Evolutionary conservation across 2,329 filamentous ascomycete genomes (phyloP), one percentile per base, ranked within the genome.

Genomic region (Claviceps fusiformis): DNA sequence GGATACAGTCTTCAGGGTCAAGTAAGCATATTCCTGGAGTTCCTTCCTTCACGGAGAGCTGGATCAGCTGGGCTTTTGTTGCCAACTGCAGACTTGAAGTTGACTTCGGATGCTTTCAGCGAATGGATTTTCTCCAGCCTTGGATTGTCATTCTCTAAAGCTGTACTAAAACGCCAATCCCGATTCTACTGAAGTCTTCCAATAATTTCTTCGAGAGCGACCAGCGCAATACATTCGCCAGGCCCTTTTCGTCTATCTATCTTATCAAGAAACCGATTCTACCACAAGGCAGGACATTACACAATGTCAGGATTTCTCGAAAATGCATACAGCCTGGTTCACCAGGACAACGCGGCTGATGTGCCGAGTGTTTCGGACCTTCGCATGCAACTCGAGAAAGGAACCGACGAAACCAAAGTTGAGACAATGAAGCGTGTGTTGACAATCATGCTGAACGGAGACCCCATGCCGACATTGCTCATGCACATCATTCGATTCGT

Each of bases 401-500:
- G 90, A 63, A 92, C 81, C 59, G 91, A 95, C 71, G 90, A 95
- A 72, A 84, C 81, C 67, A 96, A 96, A 78, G 79, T 92, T 70
- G 90, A 95, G 62, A 95, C 90, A 57, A 95, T 95, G 89, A 95
- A 93, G 83, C 87, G 84, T 75, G 90, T 98, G 70, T 76, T 97
- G 68, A 95, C 89, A 60, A 83, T 96, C 68, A 97, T 98, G 93
- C 82, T 98, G 67, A 97, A 97, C 70, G 93, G 93, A 63, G 92
- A 98, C 68, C 85, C 93, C 45, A 93, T 98, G 86, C 87, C 91
- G 31, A 85, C 90, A 63, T 79, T 98, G 24, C 83, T 98, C 64
- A 98, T 98, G 93, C 93, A 97, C 75, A 98, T 98, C 67, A 98
- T 98, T 71, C 89, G 93, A 70, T 98, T 98, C 70, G 91, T 98